Evolutionary conservation across 495 filamentous ascomycete genomes (phyloP).

Genomic region (Astrocystis sublimbata): DNA sequence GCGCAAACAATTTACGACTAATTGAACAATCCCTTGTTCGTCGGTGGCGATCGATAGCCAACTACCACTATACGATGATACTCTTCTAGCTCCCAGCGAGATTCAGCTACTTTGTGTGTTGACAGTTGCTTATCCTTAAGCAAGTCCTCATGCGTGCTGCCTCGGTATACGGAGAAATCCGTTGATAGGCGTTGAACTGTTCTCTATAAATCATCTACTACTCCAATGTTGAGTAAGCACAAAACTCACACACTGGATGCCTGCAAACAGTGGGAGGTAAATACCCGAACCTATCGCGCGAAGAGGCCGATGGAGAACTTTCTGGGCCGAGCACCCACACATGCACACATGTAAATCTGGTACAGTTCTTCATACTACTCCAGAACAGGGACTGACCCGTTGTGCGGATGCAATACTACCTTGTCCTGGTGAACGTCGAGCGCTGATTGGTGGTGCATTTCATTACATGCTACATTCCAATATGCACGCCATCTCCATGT

Average conservation of each 20-base stretch:
- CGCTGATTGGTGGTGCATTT: constrained; percentile 1
- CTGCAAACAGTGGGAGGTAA: background rate
- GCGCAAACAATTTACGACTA: too few species aligned
- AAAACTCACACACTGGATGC: constrained; percentile 4
- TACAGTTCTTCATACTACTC: background rate
- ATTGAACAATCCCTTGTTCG: too few species aligned
- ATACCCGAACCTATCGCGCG: background rate
- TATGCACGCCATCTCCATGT: background rate
- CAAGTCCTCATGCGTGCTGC: too few species aligned
- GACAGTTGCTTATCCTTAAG: too few species aligned
- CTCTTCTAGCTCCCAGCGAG: too few species aligned
- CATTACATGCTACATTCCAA: background rate
- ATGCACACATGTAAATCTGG: background rate
- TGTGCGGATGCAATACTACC: background rate
- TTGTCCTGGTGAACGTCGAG: background rate
- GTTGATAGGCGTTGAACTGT: too few species aligned
- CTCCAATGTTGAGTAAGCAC: too few species aligned
- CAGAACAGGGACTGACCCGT: background rate
- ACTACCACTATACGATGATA: too few species aligned
- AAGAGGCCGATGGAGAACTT: background rate
- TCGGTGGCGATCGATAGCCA: too few species aligned
- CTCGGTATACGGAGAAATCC: too few species aligned
- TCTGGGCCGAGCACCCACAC: background rate
- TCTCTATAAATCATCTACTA: too few species aligned
- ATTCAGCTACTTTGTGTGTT: too few species aligned